These are phyloP conservation scores for Nicotiana benthamiana DNA, from an alignment of 257 asterid species.

Conservation along the genomic window DNA sequence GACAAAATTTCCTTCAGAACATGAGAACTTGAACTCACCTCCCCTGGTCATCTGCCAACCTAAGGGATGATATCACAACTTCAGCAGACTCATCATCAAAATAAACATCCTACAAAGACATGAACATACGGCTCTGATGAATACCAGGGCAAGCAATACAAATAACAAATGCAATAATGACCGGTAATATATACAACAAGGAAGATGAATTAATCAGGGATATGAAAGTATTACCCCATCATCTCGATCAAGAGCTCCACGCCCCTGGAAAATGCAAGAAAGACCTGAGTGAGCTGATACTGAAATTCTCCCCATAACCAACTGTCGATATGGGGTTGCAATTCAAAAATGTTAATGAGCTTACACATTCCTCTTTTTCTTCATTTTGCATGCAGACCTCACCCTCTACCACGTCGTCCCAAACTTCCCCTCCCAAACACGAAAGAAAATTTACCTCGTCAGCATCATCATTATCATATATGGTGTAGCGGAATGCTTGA, in stretches of 20 bases:
- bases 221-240: slow-evolving; percentile 58
- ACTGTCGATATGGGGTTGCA: background rate
- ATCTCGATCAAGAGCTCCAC: slow-evolving; percentile 70
- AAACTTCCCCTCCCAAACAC: background rate
- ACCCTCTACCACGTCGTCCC: background rate
- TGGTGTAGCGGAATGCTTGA: slow-evolving; percentile 80
- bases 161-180: background rate
- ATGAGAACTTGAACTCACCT: slow-evolving; percentile 49
- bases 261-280: slow-evolving; percentile 52
- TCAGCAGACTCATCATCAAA: slow-evolving; percentile 96
- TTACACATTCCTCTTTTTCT: background rate
- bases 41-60: slow-evolving; percentile 95
- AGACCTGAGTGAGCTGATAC: slow-evolving; percentile 1
- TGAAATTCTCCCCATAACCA: background rate
- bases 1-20: background rate
- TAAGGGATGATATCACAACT: slow-evolving; percentile 88
- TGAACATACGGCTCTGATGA: slow-evolving; percentile 2
- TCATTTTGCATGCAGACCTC: background rate
- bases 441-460: slow-evolving; percentile 46
- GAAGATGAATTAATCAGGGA: background rate
- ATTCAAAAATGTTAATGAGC: background rate
- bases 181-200: background rate
- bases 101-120: slow-evolving; percentile 63
- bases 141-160: slow-evolving; percentile 9
- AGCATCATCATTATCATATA: slow-evolving; percentile 71